Evolutionary conservation across 2,329 filamentous ascomycete species (phyloP), one percentile per base, ranked within the genome.

Genomic region (Colletotrichum acutatum): DNA sequence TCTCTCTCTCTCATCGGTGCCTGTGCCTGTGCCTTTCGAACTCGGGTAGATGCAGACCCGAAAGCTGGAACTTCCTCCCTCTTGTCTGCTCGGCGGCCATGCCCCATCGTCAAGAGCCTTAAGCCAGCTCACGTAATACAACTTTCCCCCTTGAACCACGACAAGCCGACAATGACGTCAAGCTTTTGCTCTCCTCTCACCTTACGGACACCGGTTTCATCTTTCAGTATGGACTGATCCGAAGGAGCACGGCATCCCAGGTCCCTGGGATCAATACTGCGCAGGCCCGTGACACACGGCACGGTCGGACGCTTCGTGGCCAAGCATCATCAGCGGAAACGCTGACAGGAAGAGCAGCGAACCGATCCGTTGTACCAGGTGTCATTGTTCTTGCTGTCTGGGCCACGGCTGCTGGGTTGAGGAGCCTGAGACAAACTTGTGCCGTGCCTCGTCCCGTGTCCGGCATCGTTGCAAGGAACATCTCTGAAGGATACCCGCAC

Each of bases 131-230:
- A 64, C 69, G 69, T 69, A 59, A 54, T 69, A 54, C 28, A 19
- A 19, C 22, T 54, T 54, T 28, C 49, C 49, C 49, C 57, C 64
- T 68, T 57, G 59, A 62, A 66, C 68, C 57, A 71, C 30, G 3
- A 34, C 56, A 32, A 56, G 59, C 57, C 64, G 57, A 11, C 28
- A 14, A 63, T 71, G 68, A 71, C 68, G 68, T 71, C 57, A 58
- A 9, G 12, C 61, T 16, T 22, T 46, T 49, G 54, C 32, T 19
- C 16, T 42, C 26, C 53, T 52, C 34, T 22, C 24, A 58, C 53
- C 46, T 22, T 66, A 66, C 63, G 59, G 30, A 63, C 52, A 59
- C 69, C 58, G 53, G 69, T 72, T 72, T 72, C 69, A 72, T 52
- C 65, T 49, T 53, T 63, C 67, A 64, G 42, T 69, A 37, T 62